A percentile compares a stretch with the other conserved stretches of the same genome.
These are phyloP conservation scores for Auriculariales sp. DNA, from an alignment of 768 basidiomycete species.

Conservation along the genomic window DNA sequence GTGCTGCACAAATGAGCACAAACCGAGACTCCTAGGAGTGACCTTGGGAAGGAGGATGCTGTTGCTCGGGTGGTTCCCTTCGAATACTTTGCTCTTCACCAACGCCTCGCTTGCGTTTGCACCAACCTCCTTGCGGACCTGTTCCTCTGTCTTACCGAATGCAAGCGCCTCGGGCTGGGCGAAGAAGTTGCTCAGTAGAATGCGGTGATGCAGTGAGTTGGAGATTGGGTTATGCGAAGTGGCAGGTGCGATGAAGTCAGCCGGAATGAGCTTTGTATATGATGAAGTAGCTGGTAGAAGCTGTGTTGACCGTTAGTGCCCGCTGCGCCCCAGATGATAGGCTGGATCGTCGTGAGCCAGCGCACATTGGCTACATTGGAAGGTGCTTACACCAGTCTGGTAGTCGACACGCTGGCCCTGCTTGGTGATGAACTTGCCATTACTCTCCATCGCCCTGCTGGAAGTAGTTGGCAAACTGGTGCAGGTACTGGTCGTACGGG, in stretches of 20 bases:
- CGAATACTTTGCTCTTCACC: slow-evolving; percentile 95
- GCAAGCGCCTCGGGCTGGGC: slow-evolving; percentile 96
- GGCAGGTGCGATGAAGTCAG: slow-evolving; percentile 84
- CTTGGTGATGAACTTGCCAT: slow-evolving; percentile 95
- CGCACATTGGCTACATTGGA: too few relatives aligned
- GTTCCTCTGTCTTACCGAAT: slow-evolving; percentile 90
- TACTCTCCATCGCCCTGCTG: slow-evolving; percentile 99
- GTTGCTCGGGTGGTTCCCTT: slow-evolving; percentile 94
- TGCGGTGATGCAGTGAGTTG: slow-evolving; percentile 86
- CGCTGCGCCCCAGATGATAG: slow-evolving; percentile 99
- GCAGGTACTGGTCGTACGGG: slow-evolving; percentile 97
- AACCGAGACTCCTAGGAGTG: slow-evolving; percentile 81
- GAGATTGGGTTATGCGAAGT: slow-evolving; percentile 82
- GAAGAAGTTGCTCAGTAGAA: slow-evolving; percentile 94
- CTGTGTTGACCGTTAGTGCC: slow-evolving; percentile 98
- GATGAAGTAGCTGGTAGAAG: slow-evolving; percentile 95
- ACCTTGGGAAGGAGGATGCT: slow-evolving; percentile 88
- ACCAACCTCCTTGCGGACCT: slow-evolving; percentile 46
- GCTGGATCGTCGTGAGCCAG: slow-evolving; percentile 35
- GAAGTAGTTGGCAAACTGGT: slow-evolving; percentile 99
- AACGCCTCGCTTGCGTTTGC: slow-evolving; percentile 64
- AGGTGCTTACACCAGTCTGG: slow-evolving; percentile 72
- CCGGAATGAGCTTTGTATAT: slow-evolving; percentile 83
- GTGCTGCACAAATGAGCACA: too few relatives aligned
- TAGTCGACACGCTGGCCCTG: slow-evolving; percentile 84